These are phyloP conservation scores for Cytospora piceicola DNA, from an alignment of 2,329 filamentous ascomycete species.

Conservation along the genomic window DNA sequence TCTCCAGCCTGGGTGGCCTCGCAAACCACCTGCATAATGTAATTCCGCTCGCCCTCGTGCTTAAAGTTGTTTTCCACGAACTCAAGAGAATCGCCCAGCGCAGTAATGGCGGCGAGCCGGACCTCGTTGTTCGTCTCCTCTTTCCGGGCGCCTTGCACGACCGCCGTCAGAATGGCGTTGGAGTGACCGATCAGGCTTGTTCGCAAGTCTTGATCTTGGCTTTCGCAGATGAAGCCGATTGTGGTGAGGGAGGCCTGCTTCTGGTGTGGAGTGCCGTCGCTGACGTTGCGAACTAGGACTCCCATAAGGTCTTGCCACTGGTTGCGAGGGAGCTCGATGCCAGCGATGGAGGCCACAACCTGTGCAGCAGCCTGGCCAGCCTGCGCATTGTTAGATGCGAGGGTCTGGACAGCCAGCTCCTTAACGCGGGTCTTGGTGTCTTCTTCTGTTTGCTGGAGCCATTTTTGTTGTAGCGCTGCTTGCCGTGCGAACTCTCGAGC, in stretches of 20 bases:
- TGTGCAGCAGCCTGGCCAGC: slow-evolving; percentile 90
- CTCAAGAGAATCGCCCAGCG: slow-evolving; percentile 93
- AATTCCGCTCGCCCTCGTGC: slow-evolving; percentile 98
- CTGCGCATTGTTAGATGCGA: slow-evolving; percentile 76
- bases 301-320: slow-evolving; percentile 95
- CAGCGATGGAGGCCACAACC: slow-evolving; percentile 91
- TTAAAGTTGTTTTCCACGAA: slow-evolving; percentile 99
- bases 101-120: slow-evolving; percentile 88
- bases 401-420: slow-evolving; percentile 84
- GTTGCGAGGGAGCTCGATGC: slow-evolving; percentile 89
- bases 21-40: slow-evolving; percentile 99
- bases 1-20: slow-evolving; percentile 96
- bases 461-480: slow-evolving; percentile 90
- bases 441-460: slow-evolving; percentile 80
- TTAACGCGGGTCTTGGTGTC: slow-evolving; percentile 88
- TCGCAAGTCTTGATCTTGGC: slow-evolving; percentile 84
- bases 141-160: slow-evolving; percentile 95
- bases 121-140: slow-evolving; percentile 93
- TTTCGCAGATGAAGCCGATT: slow-evolving; percentile 99
- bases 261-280: slow-evolving; percentile 80
- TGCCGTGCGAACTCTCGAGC: slow-evolving; percentile 87
- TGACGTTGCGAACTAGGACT: slow-evolving; percentile 88
- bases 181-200: slow-evolving; percentile 83
- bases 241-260: slow-evolving; percentile 94
- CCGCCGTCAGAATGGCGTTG: slow-evolving; percentile 95